Conservation (phyloP, 1,139 yeast species). For the Candida sanyaensis region DNA sequence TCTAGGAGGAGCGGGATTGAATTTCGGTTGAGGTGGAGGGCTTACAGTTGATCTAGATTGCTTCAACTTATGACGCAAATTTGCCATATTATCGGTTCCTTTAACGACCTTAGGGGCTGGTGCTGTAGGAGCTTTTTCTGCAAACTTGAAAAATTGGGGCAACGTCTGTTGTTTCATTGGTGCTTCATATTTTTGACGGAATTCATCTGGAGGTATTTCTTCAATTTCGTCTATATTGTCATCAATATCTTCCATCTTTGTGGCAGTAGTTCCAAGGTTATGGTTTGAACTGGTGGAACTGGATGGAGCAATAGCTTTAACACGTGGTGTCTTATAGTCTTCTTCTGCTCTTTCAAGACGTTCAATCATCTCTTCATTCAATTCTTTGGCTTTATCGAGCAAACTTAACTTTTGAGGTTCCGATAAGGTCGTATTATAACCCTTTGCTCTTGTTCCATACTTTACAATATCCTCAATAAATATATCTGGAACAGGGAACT, state of each 20-base stretch:
- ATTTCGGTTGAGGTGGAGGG: conserved; percentile 16
- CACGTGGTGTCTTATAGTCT: background rate
- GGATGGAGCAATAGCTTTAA: background rate
- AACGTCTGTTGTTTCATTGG: conserved; percentile 47
- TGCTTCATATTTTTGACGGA: conserved; percentile 7
- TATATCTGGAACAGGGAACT: conserved; percentile 48
- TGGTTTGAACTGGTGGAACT: background rate
- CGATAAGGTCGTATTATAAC: conserved; percentile 63
- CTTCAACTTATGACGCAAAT: conserved; percentile 41
- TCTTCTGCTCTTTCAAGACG: background rate
- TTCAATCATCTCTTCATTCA: conserved; percentile 33
- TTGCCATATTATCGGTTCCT: conserved; percentile 36
- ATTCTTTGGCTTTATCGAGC: conserved; percentile 54
- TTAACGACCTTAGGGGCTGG: conserved; percentile 39
- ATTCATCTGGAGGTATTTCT: conserved; percentile 10
- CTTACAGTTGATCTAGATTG: conserved; percentile 19
- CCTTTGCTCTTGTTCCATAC: conserved; percentile 66
- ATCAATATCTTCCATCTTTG: background rate
- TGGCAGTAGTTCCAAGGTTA: background rate
- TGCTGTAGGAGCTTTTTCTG: conserved; percentile 40
- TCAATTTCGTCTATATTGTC: conserved; percentile 3
- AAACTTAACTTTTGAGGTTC: conserved; percentile 61
- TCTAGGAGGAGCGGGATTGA: conserved; percentile 70
- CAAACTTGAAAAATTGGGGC: conserved; percentile 46
- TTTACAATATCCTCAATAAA: conserved; percentile 57